Percentiles rank a stretch among this genome's conserved stretches.
phyloP scores from a whole-genome alignment of 192 early-diverging fungal species.

The Podila epicladia region DNA sequence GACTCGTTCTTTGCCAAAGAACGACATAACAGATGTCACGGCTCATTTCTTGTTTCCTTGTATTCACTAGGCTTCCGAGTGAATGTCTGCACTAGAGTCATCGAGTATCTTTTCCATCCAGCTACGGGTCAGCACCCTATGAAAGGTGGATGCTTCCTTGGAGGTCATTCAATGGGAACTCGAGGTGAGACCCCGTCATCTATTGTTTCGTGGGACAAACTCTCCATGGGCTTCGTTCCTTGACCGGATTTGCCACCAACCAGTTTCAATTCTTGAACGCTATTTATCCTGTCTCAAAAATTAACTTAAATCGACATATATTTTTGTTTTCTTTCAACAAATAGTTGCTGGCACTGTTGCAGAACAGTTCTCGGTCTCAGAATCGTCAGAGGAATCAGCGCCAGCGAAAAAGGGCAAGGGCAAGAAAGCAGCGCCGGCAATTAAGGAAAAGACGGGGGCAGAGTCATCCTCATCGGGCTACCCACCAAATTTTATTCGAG shows the following conservation, averaged over 20 bases:
- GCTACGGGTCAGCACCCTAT: constrained; percentile 18
- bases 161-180: constrained; percentile 42
- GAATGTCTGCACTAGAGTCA: constrained; percentile 16
- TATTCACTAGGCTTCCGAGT: constrained; percentile 19
- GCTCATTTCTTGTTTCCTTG: neutral
- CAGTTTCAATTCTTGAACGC: neutral
- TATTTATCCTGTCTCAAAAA: too few species aligned
- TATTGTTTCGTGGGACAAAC: neutral
- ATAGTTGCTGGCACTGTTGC: constrained; percentile 39
- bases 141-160: constrained; percentile 30
- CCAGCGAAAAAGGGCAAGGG: neutral
- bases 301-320: too few species aligned
- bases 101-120: constrained; percentile 42
- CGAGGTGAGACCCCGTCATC: constrained; percentile 10
- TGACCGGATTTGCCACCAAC: constrained; percentile 13
- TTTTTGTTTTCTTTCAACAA: neutral
- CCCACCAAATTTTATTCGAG: constrained; percentile 14
- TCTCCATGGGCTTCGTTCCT: neutral
- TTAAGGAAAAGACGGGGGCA: constrained; percentile 1
- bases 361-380: neutral
- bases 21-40: neutral
- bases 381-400: neutral
- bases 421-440: neutral
- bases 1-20: neutral
- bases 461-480: constrained; percentile 5